phyloP scores from a whole-genome alignment of 345 rosid species.

The Lenwebbia sp. region DNA sequence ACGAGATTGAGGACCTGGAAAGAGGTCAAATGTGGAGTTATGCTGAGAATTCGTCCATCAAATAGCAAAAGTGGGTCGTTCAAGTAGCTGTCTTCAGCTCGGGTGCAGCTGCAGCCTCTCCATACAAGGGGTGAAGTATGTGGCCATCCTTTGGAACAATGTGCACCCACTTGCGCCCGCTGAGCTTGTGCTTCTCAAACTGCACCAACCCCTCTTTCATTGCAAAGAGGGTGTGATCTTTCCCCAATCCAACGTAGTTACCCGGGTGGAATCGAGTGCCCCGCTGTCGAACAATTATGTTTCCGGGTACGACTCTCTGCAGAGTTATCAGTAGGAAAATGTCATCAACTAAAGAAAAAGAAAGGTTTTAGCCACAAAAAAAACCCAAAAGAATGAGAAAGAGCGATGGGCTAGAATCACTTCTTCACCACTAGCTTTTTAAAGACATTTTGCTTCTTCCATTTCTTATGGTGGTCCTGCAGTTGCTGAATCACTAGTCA shows the following conservation, averaged over 20 bases:
- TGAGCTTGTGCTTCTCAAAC: slow-evolving; percentile 65
- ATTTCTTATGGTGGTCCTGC: background rate
- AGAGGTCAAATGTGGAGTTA: background rate
- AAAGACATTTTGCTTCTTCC: background rate
- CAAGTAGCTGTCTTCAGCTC: slow-evolving; percentile 4
- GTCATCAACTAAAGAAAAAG: too few relatives aligned
- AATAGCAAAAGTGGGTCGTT: background rate
- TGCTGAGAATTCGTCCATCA: background rate
- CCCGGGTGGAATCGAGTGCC: slow-evolving; percentile 94
- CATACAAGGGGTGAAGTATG: slow-evolving; percentile 65
- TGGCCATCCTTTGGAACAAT: slow-evolving; percentile 41
- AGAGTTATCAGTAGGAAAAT: background rate
- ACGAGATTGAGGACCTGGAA: background rate
- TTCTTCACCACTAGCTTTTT: background rate
- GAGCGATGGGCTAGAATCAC: background rate
- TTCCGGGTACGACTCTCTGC: slow-evolving; percentile 87
- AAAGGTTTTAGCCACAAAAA: too few relatives aligned
- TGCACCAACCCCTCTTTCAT: slow-evolving; percentile 38
- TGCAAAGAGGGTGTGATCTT: slow-evolving; percentile 37
- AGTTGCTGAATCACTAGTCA: background rate
- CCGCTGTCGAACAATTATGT: slow-evolving; percentile 80
- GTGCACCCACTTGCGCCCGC: slow-evolving; percentile 45
- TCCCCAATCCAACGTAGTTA: slow-evolving; percentile 56
- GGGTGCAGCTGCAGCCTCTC: background rate
- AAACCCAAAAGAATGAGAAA: background rate